Conservation (phyloP, 192 early-diverging fungal species). For the Umbelopsis isabellina region DNA sequence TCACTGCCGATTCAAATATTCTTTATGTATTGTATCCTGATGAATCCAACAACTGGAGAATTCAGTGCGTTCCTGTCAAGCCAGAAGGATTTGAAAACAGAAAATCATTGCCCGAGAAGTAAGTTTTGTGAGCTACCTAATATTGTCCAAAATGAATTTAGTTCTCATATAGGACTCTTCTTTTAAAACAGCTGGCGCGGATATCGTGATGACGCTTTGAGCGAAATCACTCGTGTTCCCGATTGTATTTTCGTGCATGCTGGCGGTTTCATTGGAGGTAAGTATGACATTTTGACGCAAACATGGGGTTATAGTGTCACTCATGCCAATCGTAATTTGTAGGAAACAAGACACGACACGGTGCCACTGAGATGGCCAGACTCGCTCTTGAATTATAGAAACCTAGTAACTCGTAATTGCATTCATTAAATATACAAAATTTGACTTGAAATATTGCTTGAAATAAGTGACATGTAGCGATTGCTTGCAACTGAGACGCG, state of each 20-base stretch:
- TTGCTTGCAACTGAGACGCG: no score
- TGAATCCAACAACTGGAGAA: slow-evolving; percentile 67
- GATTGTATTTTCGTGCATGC: slow-evolving; percentile 91
- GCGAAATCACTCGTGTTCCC: slow-evolving; percentile 71
- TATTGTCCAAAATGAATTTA: neutral
- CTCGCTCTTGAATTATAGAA: slow-evolving; percentile 53
- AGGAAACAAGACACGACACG: slow-evolving; percentile 74
- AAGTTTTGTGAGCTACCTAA: neutral
- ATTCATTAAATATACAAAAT: neutral
- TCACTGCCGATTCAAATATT: slow-evolving; percentile 55
- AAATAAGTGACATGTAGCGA: neutral
- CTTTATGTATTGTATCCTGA: slow-evolving; percentile 84
- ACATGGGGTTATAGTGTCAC: neutral
- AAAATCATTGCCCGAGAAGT: slow-evolving; percentile 75
- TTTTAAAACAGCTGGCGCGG: slow-evolving; percentile 64
- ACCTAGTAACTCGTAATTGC: neutral
- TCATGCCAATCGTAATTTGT: slow-evolving; percentile 21
- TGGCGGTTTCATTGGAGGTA: slow-evolving; percentile 79
- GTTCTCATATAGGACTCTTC: neutral
- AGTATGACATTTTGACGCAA: neutral
- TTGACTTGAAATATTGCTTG: neutral
- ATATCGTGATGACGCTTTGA: slow-evolving; percentile 82
- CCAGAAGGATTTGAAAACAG: slow-evolving; percentile 69
- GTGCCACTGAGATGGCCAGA: slow-evolving; percentile 72
- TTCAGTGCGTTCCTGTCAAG: slow-evolving; percentile 70